Percentiles rank a stretch among this genome's conserved stretches.
These are phyloP conservation scores for Sugiyamaella qingdaonensis DNA, from an alignment of 805 yeast genomes.

Conservation along the genomic window DNA sequence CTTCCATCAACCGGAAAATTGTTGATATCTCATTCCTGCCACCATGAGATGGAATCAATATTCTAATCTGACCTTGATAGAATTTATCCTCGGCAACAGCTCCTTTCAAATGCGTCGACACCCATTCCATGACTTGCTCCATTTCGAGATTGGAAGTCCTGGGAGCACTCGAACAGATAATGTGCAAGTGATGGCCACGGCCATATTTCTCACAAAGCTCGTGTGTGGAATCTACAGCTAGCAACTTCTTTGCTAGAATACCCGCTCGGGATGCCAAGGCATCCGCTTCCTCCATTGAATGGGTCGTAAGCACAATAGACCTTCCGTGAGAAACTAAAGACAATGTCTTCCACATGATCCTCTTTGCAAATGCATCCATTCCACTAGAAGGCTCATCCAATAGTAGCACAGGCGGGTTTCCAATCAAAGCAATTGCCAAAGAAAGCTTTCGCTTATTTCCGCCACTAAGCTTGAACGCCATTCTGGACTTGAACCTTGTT, in stretches of 20 bases:
- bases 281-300: constrained; percentile 39
- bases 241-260: constrained; percentile 28
- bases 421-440: constrained; percentile 34
- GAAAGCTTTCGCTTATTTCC: constrained; percentile 37
- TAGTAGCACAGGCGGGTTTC: constrained; percentile 34
- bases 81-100: constrained; percentile 29
- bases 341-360: constrained; percentile 37
- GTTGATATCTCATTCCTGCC: constrained; percentile 15
- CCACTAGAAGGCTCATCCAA: constrained; percentile 39
- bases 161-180: constrained; percentile 30
- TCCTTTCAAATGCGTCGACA: constrained; percentile 23
- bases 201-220: constrained; percentile 29
- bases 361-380: constrained; percentile 38
- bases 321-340: constrained; percentile 31
- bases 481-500: constrained; percentile 29
- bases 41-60: constrained; percentile 25
- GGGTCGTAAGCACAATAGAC: constrained; percentile 34
- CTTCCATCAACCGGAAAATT: constrained; percentile 22
- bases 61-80: constrained; percentile 33
- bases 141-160: constrained; percentile 27
- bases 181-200: constrained; percentile 29
- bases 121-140: constrained; percentile 25
- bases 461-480: constrained; percentile 33
- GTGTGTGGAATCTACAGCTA: constrained; percentile 33
- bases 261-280: constrained; percentile 35